These are phyloP conservation scores for Fusarium sp. DNA, from an alignment of 2,329 filamentous ascomycete genomes.

Conservation along the genomic window DNA sequence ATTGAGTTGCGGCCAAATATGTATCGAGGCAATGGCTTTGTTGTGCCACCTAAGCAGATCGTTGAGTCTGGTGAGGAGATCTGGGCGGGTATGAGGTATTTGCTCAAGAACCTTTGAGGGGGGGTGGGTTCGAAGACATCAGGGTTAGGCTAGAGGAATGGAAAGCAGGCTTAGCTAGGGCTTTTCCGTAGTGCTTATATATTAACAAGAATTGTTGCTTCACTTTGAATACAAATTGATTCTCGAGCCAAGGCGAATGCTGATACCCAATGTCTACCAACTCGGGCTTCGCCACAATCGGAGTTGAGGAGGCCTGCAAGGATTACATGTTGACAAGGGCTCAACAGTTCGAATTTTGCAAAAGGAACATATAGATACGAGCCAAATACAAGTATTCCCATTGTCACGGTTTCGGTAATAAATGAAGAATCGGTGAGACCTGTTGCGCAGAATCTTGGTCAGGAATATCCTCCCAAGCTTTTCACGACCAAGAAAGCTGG, in stretches of 20 bases:
- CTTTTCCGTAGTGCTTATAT: background rate
- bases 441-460: background rate
- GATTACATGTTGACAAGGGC: too few relatives aligned
- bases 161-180: too few relatives aligned
- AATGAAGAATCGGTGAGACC: background rate
- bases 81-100: constrained; percentile 60
- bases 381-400: too few relatives aligned
- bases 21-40: constrained; percentile 42
- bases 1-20: constrained; percentile 55
- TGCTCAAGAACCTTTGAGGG: constrained; percentile 21
- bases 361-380: too few relatives aligned
- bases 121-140: too few relatives aligned
- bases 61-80: constrained; percentile 59
- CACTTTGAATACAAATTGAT: background rate
- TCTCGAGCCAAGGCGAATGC: too few relatives aligned
- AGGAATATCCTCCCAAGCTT: background rate
- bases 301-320: too few relatives aligned
- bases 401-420: too few relatives aligned
- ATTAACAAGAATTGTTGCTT: background rate
- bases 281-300: too few relatives aligned
- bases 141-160: accelerated
- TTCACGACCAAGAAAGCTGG: background rate
- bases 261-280: too few relatives aligned
- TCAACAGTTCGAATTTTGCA: too few relatives aligned
- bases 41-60: constrained; percentile 50